Evolutionary conservation across 345 rosid species (phyloP).

Genomic region (Citrus maxima): DNA sequence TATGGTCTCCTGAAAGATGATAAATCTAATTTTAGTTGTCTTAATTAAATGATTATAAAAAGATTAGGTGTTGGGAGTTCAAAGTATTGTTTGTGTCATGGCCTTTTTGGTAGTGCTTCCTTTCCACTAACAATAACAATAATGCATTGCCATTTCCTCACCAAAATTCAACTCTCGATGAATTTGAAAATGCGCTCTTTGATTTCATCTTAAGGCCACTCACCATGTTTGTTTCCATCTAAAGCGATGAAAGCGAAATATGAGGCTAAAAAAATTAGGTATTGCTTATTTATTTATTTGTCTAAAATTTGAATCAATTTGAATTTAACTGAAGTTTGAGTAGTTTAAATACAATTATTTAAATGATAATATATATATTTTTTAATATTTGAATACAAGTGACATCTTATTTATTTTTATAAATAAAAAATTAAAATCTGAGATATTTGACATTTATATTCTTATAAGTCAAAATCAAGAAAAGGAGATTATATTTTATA

Average conservation of each 20-base stretch:
- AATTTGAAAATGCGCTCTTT: background rate
- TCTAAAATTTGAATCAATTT: no score
- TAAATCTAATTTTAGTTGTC: constrained; percentile 6
- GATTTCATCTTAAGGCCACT: constrained; percentile 49
- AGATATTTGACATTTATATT: no score
- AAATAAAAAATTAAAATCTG: no score
- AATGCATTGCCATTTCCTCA: background rate
- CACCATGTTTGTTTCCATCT: constrained; percentile 38
- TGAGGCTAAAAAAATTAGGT: constrained; percentile 18
- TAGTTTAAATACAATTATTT: no score
- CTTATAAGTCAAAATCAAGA: no score
- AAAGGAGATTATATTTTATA: no score
- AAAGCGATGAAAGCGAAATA: constrained; percentile 32
- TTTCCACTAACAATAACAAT: constrained; percentile 17
- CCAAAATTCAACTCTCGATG: constrained; percentile 26
- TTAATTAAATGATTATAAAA: no score
- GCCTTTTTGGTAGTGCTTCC: constrained; percentile 26
- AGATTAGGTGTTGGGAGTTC: background rate
- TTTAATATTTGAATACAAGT: no score
- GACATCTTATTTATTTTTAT: no score
- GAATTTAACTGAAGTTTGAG: no score
- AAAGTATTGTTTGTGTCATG: background rate
- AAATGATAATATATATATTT: no score
- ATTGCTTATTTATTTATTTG: no score
- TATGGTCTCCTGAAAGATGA: constrained; percentile 26